phyloP scores from a whole-genome alignment of 2,329 filamentous ascomycete genomes.

The Penicillium sp. region DNA sequence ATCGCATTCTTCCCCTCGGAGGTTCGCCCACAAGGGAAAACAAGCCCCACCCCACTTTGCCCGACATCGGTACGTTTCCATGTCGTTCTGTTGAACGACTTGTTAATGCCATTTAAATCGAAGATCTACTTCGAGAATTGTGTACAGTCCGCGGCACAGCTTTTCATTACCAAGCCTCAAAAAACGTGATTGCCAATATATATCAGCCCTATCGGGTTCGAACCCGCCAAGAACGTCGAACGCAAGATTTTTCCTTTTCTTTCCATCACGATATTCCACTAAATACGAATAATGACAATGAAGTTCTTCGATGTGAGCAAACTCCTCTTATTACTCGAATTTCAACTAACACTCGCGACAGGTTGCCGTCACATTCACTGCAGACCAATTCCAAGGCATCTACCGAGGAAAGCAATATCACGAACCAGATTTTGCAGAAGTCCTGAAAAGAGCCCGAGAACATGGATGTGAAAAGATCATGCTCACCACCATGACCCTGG shows the following conservation, averaged over 20 bases:
- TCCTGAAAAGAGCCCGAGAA: constrained; percentile 21
- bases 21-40: background rate
- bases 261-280: background rate
- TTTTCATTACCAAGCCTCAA: background rate
- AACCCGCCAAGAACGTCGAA: background rate
- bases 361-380: constrained; percentile 33
- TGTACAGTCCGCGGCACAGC: too few relatives aligned
- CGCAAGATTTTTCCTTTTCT: background rate
- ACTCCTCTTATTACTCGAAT: fast-evolving
- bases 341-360: constrained; percentile 2
- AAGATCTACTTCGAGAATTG: too few relatives aligned
- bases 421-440: constrained; percentile 44
- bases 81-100: background rate
- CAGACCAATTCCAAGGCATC: constrained; percentile 33
- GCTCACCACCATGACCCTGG: constrained; percentile 43
- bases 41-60: background rate
- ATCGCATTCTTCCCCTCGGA: background rate
- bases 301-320: constrained; percentile 4
- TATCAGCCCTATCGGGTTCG: background rate
- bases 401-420: constrained; percentile 53
- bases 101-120: background rate
- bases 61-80: background rate
- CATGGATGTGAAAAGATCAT: constrained; percentile 26
- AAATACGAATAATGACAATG: background rate
- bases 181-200: background rate